Percentiles rank a stretch among this genome's conserved stretches.
Evolutionary conservation across 768 basidiomycete species (phyloP).

Genomic region (Pulveroboletus frians): DNA sequence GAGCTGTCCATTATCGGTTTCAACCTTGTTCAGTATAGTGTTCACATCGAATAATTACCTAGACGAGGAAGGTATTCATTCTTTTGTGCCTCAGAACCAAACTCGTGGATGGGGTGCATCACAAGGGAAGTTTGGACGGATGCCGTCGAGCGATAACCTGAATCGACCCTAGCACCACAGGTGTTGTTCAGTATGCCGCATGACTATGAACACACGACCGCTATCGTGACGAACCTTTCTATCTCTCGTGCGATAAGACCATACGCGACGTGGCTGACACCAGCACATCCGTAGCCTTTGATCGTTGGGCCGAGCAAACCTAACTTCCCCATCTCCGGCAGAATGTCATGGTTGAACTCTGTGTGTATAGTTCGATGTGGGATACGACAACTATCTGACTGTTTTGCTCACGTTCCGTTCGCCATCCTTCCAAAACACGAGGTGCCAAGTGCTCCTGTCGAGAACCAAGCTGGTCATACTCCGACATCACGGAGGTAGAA

Average conservation of each 20-base stretch:
- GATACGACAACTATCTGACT: not conserved
- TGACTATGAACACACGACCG: not conserved
- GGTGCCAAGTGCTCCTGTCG: constrained; percentile 74
- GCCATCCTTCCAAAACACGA: constrained; percentile 83
- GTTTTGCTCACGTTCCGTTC: constrained; percentile 66
- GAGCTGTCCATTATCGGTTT: constrained; percentile 42
- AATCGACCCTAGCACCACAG: constrained; percentile 66
- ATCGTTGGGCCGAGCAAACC: constrained; percentile 93
- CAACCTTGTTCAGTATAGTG: not conserved
- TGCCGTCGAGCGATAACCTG: constrained; percentile 90
- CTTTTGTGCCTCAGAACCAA: constrained; percentile 86
- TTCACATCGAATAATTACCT: constrained; percentile 38
- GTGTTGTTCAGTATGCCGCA: constrained; percentile 2
- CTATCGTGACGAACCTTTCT: constrained; percentile 55
- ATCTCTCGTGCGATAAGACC: constrained; percentile 92
- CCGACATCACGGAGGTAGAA: not conserved
- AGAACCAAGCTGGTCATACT: not conserved
- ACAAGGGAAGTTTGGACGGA: constrained; percentile 95
- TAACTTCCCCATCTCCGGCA: constrained; percentile 89
- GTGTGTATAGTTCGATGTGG: constrained; percentile 1
- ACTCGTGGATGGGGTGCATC: constrained; percentile 91
- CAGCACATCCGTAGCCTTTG: constrained; percentile 89
- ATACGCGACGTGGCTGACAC: constrained; percentile 86
- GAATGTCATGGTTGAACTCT: constrained; percentile 74
- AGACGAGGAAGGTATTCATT: constrained; percentile 84